A percentile compares a stretch with the other conserved stretches of the same genome.
Evolutionary conservation across 495 filamentous ascomycete species (phyloP).

Genomic region (Neurospora sp.): DNA sequence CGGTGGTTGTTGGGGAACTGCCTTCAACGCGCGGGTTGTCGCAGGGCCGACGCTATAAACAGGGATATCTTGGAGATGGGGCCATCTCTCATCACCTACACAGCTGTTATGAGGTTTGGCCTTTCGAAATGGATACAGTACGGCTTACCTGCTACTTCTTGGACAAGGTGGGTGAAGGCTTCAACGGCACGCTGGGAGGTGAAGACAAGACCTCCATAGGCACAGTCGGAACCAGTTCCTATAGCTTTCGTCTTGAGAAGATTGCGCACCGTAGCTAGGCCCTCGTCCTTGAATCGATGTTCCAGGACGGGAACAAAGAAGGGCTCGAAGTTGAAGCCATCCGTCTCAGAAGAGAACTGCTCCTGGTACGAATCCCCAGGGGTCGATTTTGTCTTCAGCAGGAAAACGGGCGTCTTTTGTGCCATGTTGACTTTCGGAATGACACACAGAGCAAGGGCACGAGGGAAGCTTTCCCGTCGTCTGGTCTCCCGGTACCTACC

Average conservation of each 20-base stretch:
- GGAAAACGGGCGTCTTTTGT: constrained; percentile 48
- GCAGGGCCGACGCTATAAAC: constrained; percentile 91
- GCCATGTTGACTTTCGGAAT: constrained; percentile 3
- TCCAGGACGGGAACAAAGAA: constrained; percentile 77
- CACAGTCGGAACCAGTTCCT: constrained; percentile 15
- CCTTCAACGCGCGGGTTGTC: constrained; percentile 61
- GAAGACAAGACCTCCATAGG: constrained; percentile 81
- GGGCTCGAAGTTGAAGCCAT: constrained; percentile 44
- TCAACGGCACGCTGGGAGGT: constrained; percentile 93
- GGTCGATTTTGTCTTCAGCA: constrained; percentile 78
- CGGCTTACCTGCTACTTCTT: constrained; percentile 29
- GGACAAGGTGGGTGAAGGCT: constrained; percentile 62
- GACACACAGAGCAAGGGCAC: neutral
- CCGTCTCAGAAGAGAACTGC: constrained; percentile 44
- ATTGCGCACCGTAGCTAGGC: constrained; percentile 27
- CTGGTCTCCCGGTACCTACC: neutral
- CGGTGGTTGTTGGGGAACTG: constrained; percentile 37
- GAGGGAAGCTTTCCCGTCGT: neutral
- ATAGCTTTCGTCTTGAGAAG: constrained; percentile 29
- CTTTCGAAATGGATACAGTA: constrained; percentile 5
- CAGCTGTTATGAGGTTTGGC: neutral
- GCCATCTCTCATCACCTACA: constrained; percentile 25
- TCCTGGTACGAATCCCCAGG: constrained; percentile 74
- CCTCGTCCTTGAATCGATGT: constrained; percentile 45
- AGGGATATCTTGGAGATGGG: constrained; percentile 43